A percentile compares a stretch with the other conserved stretches of the same genome.
These are phyloP conservation scores for Epichloe hybrida DNA, from an alignment of 2,329 filamentous ascomycete species.

Conservation along the genomic window DNA sequence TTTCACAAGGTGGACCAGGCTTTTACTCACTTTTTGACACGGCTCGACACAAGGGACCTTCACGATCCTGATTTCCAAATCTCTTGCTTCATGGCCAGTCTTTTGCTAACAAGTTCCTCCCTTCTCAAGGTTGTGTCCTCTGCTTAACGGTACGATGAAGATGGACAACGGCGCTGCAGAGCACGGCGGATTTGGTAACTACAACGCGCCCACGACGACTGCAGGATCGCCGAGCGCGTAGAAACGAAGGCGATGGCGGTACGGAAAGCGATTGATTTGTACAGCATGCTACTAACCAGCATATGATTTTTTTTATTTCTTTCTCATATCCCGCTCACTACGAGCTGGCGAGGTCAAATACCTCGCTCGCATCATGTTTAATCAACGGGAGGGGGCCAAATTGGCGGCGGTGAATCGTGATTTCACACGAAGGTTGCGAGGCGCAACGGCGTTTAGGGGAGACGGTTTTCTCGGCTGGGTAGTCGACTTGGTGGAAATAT, in stretches of 20 bases:
- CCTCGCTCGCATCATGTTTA: too few species aligned
- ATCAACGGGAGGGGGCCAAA: too few species aligned
- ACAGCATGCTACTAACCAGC: background rate
- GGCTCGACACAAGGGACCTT: background rate
- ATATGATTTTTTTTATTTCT: too few species aligned
- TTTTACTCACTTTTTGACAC: background rate
- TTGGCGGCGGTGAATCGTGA: too few species aligned
- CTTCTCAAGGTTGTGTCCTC: constrained; percentile 57
- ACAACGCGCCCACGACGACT: constrained; percentile 25
- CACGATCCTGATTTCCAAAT: background rate
- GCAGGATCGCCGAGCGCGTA: constrained; percentile 18
- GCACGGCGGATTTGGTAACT: constrained; percentile 45
- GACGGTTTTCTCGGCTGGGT: too few species aligned
- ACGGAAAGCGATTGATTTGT: background rate
- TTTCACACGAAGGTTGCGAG: background rate
- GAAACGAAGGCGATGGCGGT: too few species aligned
- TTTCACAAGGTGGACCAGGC: background rate
- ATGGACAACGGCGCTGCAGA: constrained; percentile 40
- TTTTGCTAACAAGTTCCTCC: constrained; percentile 8
- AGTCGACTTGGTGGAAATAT: too few species aligned
- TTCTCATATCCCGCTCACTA: too few species aligned
- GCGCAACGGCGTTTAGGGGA: background rate
- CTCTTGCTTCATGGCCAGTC: background rate
- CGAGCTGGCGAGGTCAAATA: too few species aligned
- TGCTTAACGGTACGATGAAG: constrained; percentile 74